Conservation (phyloP, 257 asterid genomes). For the Ballota nigra region DNA sequence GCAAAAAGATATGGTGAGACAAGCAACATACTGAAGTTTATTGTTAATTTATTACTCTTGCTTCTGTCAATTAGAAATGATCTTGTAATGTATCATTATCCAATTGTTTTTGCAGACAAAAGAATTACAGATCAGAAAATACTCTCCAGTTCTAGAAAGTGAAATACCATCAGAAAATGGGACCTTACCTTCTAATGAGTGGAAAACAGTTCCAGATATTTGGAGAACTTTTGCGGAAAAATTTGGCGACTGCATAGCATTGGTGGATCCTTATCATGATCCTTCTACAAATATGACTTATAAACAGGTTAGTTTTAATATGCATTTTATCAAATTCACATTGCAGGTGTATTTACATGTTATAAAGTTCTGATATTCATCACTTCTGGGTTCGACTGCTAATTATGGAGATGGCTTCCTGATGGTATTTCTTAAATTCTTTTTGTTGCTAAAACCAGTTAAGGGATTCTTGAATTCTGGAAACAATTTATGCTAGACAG, state of each 20-base stretch:
- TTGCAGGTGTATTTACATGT: background rate
- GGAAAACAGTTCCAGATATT: conserved; percentile 85
- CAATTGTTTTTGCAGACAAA: conserved; percentile 36
- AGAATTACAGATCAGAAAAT: conserved; percentile 57
- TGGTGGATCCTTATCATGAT: conserved; percentile 82
- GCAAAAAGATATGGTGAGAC: background rate
- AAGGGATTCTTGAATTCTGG: background rate
- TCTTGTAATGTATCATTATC: background rate
- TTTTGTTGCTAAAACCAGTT: background rate
- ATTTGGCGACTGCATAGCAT: conserved; percentile 68
- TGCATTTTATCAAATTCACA: background rate
- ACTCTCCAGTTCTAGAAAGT: conserved; percentile 67
- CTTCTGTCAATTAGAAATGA: background rate
- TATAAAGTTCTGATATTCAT: background rate
- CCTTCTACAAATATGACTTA: conserved; percentile 80
- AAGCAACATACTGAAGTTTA: background rate
- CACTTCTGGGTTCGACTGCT: background rate
- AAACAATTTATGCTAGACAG: background rate
- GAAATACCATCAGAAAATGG: conserved; percentile 40
- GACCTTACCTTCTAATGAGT: conserved; percentile 47
- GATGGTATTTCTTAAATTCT: background rate
- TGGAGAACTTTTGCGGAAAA: conserved; percentile 83
- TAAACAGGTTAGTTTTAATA: conserved; percentile 51
- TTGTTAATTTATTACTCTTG: background rate
- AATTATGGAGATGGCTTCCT: background rate